A percentile compares a stretch with the other conserved stretches of the same genome.
These are phyloP conservation scores for Gypsophila paniculata DNA, from an alignment of 179 eudicot genomes.

Conservation along the genomic window DNA sequence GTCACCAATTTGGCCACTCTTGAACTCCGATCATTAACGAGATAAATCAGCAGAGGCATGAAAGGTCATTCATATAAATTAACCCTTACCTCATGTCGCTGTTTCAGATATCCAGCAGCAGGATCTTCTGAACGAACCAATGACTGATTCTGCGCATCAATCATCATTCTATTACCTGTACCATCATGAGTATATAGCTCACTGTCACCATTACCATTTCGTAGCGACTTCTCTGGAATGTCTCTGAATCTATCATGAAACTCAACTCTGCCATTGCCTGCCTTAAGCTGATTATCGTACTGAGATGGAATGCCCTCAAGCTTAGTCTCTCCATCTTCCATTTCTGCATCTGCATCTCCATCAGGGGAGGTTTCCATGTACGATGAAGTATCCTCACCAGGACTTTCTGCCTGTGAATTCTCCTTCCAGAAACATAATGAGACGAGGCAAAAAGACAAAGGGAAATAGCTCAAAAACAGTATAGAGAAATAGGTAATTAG, in stretches of 20 bases:
- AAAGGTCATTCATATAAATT: neutral
- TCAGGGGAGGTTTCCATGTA: conserved; percentile 71
- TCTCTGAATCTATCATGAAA: conserved; percentile 37
- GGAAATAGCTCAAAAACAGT: neutral
- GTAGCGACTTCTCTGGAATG: conserved; percentile 37
- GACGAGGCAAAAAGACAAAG: conserved; percentile 3
- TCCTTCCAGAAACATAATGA: conserved; percentile 33
- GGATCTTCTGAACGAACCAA: conserved; percentile 34
- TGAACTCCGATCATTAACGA: neutral
- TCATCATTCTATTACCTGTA: conserved; percentile 31
- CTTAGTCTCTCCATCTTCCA: conserved; percentile 50
- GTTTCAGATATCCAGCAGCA: conserved; percentile 35
- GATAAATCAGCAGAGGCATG: conserved; percentile 5
- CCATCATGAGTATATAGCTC: conserved; percentile 31
- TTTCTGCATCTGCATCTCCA: conserved; percentile 46
- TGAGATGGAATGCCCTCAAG: conserved; percentile 29
- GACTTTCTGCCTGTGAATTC: conserved; percentile 53
- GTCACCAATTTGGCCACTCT: too few species aligned
- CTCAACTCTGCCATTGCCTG: conserved; percentile 27
- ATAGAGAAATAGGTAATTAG: neutral
- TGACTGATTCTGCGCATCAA: conserved; percentile 30
- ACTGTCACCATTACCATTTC: conserved; percentile 41
- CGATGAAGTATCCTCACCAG: conserved; percentile 67
- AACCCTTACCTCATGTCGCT: conserved; percentile 48
- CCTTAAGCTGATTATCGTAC: conserved; percentile 27